These are phyloP conservation scores for Exophiala calicioides DNA, from an alignment of 2,329 filamentous ascomycete genomes.

Conservation along the genomic window DNA sequence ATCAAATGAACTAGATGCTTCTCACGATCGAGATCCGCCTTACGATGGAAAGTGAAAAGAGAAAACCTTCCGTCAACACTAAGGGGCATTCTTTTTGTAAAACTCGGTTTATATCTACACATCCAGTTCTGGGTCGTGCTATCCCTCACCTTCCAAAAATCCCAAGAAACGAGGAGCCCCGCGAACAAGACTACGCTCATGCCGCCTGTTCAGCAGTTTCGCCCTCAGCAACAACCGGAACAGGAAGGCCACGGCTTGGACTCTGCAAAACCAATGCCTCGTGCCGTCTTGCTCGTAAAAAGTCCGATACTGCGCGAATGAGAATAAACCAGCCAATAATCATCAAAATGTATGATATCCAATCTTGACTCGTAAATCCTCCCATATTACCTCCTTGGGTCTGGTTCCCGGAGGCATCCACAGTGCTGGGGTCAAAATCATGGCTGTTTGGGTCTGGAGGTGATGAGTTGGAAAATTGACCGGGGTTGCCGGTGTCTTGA, in stretches of 20 bases:
- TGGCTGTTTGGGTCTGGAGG: constrained; percentile 89
- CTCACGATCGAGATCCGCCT: too few species aligned
- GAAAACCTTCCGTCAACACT: too few species aligned
- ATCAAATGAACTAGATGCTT: too few species aligned
- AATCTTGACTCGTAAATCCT: constrained; percentile 57
- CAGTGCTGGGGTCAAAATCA: constrained; percentile 75
- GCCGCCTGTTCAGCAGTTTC: constrained; percentile 78
- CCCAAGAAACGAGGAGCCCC: not conserved
- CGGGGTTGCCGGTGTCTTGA: constrained; percentile 50
- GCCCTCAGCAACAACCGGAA: constrained; percentile 83
- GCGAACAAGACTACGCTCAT: constrained; percentile 42
- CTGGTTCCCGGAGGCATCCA: constrained; percentile 39
- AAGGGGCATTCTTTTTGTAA: too few species aligned
- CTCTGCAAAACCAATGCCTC: constrained; percentile 92
- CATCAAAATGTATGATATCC: constrained; percentile 91
- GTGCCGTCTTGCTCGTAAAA: constrained; percentile 80
- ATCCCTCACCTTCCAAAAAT: not conserved
- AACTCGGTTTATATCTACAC: too few species aligned
- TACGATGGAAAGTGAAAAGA: too few species aligned
- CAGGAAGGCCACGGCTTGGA: constrained; percentile 80
- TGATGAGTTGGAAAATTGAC: constrained; percentile 55
- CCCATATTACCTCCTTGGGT: constrained; percentile 11
- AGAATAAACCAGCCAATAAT: constrained; percentile 97
- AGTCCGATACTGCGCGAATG: constrained; percentile 90
- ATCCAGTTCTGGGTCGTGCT: not conserved